A percentile compares a stretch with the other conserved stretches of the same genome.
These are phyloP conservation scores for Cutaneotrichosporon sp. DNA, from an alignment of 1,284 basidiomycete species.

Conservation along the genomic window DNA sequence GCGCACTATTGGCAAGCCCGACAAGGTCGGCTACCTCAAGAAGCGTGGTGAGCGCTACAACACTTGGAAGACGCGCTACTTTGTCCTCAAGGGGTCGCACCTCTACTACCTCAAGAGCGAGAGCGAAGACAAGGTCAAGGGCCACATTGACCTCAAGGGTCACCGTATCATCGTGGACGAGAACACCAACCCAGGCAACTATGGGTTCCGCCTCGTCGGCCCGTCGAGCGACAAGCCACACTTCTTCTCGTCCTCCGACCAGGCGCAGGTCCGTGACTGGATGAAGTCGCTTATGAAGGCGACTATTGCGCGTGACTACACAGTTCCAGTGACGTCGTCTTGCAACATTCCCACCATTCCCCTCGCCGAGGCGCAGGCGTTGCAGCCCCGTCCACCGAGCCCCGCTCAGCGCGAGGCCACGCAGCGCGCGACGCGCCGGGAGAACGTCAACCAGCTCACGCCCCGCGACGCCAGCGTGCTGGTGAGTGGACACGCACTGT, in stretches of 20 bases:
- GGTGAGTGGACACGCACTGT: constrained; percentile 55
- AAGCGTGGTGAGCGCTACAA: constrained; percentile 94
- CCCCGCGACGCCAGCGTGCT: constrained; percentile 75
- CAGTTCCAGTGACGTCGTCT: constrained; percentile 88
- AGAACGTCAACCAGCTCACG: constrained; percentile 85
- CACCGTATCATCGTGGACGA: constrained; percentile 94
- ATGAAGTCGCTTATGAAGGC: constrained; percentile 99
- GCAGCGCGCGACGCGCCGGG: constrained; percentile 78
- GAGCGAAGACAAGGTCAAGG: constrained; percentile 85
- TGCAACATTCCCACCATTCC: constrained; percentile 97
- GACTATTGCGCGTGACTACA: constrained; percentile 88
- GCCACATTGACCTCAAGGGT: constrained; percentile 84
- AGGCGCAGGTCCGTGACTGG: constrained; percentile 81
- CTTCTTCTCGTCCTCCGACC: constrained; percentile 86
- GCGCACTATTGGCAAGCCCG: constrained; percentile 80
- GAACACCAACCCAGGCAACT: constrained; percentile 83
- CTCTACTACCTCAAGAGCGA: constrained; percentile 77
- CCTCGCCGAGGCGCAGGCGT: constrained; percentile 86
- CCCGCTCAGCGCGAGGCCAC: constrained; percentile 81
- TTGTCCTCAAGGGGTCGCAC: constrained; percentile 89
- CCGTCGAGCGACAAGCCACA: constrained; percentile 68
- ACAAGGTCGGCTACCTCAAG: constrained; percentile 87
- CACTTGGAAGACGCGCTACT: constrained; percentile 87
- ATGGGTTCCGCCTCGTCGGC: constrained; percentile 93
- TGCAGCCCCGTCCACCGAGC: constrained; percentile 92